Base-by-base conservation (phyloP, 208 protist genomes). In the Acanthamoeba triangularis region DNA sequence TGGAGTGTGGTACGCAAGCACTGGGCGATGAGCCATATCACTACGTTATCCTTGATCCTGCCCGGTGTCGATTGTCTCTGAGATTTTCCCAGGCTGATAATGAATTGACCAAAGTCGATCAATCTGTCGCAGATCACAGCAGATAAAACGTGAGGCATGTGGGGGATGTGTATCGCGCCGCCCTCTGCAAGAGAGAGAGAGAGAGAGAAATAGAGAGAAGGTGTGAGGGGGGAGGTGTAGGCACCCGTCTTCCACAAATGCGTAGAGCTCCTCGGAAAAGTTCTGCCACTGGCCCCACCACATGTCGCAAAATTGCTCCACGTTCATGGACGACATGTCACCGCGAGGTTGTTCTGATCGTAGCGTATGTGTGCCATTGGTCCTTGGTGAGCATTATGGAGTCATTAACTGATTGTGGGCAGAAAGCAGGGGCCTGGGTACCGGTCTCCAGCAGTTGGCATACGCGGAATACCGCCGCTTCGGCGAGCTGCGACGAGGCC, bases 261-360 rank as follows among this genome's bases (percentile, higher is more conserved):
- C 87, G 33, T 76, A 92, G 61, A 92, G 63, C 37, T 67, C 61
- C 16, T 92, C 87, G 7, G 87, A 67, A 41, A 92, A 92, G 33
- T 47, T 76, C 35, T 92, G 87, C 87, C 87, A 92, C n/a, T 92
- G 87, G 16, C 87, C 87, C 87, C 87, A 92, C 87, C 87, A 92
- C 61, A 37, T 37, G 44, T 92, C 87, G 33, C 87, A 92, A 74
- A 92, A 92, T 28, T 92, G 61, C 47, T 92, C 87, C 2, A 88
- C 28, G 65, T 35, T 92, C 41, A 76, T 54, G 33, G 13, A 74
- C 28, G 61, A 30, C 28, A 67, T 74, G 59, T 74, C 54, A 7
- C 63, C 59, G 4, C 37, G 61, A 5, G 87, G 63, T 74, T 88
- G 47, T 41, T 69, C 30, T 92, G 33, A 61, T 49, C 3, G 37